A percentile compares a stretch with the other conserved stretches of the same genome.
Evolutionary conservation across 805 yeast species (phyloP).

Genomic region (Candida nemodendra): DNA sequence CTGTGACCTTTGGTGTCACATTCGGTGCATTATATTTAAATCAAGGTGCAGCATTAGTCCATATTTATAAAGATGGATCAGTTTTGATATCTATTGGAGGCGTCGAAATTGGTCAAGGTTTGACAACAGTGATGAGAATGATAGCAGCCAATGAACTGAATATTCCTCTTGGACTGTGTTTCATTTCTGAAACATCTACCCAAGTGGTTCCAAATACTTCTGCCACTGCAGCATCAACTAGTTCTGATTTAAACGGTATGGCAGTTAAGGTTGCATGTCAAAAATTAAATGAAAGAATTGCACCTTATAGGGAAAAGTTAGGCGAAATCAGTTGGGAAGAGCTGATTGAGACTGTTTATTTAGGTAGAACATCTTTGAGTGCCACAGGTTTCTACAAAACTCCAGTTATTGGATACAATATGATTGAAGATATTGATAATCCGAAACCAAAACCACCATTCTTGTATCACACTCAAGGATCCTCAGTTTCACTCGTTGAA

Average conservation of each 20-base stretch:
- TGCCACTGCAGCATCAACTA: conserved; percentile 50
- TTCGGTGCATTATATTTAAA: conserved; percentile 45
- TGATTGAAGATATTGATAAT: conserved; percentile 29
- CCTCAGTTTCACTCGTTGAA: conserved; percentile 42
- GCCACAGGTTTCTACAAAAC: conserved; percentile 52
- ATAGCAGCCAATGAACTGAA: conserved; percentile 43
- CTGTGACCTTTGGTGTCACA: conserved; percentile 47
- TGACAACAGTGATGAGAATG: conserved; percentile 49
- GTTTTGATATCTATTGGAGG: conserved; percentile 48
- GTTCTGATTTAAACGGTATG: conserved; percentile 48
- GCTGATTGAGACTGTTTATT: conserved; percentile 40
- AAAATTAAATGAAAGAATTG: conserved; percentile 40
- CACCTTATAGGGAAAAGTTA: conserved; percentile 36
- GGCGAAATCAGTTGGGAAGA: conserved; percentile 41
- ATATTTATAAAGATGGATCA: conserved; percentile 47
- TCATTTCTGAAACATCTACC: conserved; percentile 46
- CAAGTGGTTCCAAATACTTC: conserved; percentile 48
- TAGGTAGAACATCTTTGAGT: conserved; percentile 43
- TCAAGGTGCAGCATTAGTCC: conserved; percentile 49
- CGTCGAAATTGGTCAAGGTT: conserved; percentile 52
- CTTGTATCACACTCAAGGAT: conserved; percentile 47
- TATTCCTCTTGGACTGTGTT: conserved; percentile 40
- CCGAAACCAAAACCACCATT: conserved; percentile 46
- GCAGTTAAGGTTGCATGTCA: conserved; percentile 48
- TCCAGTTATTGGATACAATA: conserved; percentile 45